These are phyloP conservation scores for Penicillium samsonianum DNA, from an alignment of 495 filamentous ascomycete species.

Conservation along the genomic window DNA sequence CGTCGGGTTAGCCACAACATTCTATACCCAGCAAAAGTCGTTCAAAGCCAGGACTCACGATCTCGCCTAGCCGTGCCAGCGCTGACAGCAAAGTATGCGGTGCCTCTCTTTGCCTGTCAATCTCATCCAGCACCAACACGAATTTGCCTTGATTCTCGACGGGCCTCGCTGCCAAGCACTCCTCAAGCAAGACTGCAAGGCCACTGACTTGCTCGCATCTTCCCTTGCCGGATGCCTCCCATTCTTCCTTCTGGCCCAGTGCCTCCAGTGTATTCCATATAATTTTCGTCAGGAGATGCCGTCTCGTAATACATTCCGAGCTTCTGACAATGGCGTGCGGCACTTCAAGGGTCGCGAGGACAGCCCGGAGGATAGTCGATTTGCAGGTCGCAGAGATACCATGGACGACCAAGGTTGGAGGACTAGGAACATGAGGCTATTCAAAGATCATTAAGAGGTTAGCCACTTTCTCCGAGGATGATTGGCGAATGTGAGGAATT, in stretches of 20 bases:
- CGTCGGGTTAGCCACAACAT: constrained; percentile 4
- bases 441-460: constrained; percentile 12
- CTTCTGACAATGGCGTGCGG: constrained; percentile 74
- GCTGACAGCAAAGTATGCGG: constrained; percentile 80
- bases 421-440: constrained; percentile 46
- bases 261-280: constrained; percentile 44
- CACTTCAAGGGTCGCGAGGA: constrained; percentile 58
- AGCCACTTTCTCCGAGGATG: constrained; percentile 12
- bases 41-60: constrained; percentile 51
- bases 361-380: constrained; percentile 62
- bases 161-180: constrained; percentile 42
- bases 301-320: constrained; percentile 82
- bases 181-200: constrained; percentile 67
- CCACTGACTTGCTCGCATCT: constrained; percentile 77
- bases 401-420: constrained; percentile 70
- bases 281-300: constrained; percentile 75
- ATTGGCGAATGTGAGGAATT: not conserved
- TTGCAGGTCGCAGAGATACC: constrained; percentile 95
- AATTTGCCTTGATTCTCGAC: constrained; percentile 53
- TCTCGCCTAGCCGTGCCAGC: constrained; percentile 73
- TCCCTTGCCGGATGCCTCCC: constrained; percentile 47
- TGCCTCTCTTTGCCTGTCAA: constrained; percentile 83
- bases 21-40: not conserved
- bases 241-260: constrained; percentile 42
- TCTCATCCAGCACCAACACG: constrained; percentile 85